phyloP scores from a whole-genome alignment of 768 basidiomycete genomes.

The Suillus subaureus region DNA sequence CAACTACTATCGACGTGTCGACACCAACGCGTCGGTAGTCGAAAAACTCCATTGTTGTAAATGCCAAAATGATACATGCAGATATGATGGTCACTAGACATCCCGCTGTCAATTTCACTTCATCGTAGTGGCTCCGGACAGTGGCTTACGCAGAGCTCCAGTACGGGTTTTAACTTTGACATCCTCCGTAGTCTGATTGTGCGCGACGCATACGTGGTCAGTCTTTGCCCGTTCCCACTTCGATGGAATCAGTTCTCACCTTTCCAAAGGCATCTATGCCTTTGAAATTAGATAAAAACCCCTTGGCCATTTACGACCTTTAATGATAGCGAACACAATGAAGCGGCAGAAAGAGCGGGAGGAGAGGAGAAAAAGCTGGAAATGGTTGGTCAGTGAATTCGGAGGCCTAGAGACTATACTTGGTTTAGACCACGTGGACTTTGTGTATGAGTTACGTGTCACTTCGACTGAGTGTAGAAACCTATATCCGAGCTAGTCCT shows the following conservation, averaged over 20 bases:
- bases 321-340: constrained; percentile 19
- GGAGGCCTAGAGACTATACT: not conserved
- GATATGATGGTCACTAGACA: constrained; percentile 85
- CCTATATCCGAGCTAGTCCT: not conserved
- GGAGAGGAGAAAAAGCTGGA: constrained; percentile 14
- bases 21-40: constrained; percentile 88
- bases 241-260: constrained; percentile 47
- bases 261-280: constrained; percentile 99
- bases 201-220: constrained; percentile 12
- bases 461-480: not conserved
- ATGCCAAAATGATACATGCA: constrained; percentile 87
- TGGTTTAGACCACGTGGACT: constrained; percentile 11
- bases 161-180: constrained; percentile 98
- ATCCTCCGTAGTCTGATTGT: constrained; percentile 90
- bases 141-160: constrained; percentile 78
- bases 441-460: constrained; percentile 32
- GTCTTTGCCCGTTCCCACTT: constrained; percentile 2
- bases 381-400: not conserved
- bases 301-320: constrained; percentile 66
- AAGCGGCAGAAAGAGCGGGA: constrained; percentile 13
- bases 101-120: constrained; percentile 14
- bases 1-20: constrained; percentile 93
- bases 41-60: constrained; percentile 92
- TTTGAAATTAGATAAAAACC: constrained; percentile 75
- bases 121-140: not conserved